Conservation (phyloP, 1,139 yeast species). For the Saccharomycopsis crataegensis region DNA sequence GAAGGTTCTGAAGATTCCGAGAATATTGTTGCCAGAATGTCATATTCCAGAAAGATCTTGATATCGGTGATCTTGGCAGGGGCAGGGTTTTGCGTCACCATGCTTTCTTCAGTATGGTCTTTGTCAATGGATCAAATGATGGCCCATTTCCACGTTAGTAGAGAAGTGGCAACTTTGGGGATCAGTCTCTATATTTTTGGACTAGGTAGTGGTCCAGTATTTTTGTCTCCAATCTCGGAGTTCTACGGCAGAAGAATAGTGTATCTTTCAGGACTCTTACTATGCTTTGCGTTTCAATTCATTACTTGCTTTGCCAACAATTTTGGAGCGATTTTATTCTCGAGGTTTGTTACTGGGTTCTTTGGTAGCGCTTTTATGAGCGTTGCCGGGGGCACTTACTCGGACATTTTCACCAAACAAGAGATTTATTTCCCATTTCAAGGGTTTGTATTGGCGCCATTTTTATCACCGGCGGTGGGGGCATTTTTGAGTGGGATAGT, state of each 20-base stretch:
- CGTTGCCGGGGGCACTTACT: constrained; percentile 82
- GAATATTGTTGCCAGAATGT: constrained; percentile 36
- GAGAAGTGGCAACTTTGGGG: constrained; percentile 71
- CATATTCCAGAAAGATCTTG: constrained; percentile 39
- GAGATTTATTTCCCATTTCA: constrained; percentile 87
- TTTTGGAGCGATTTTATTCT: constrained; percentile 60
- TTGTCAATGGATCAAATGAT: constrained; percentile 43
- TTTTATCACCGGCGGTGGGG: constrained; percentile 86
- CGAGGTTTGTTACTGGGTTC: constrained; percentile 82
- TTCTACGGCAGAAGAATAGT: constrained; percentile 81
- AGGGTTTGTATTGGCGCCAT: constrained; percentile 83
- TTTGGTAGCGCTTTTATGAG: constrained; percentile 78
- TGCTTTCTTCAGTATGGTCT: constrained; percentile 50
- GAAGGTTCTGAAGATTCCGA: constrained; percentile 41
- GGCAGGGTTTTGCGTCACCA: constrained; percentile 41
- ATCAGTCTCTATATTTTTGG: constrained; percentile 87
- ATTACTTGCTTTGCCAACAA: constrained; percentile 71
- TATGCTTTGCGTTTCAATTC: constrained; percentile 76
- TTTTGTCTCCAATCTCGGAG: constrained; percentile 89
- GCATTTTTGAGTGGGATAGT: constrained; percentile 87
- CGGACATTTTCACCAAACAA: constrained; percentile 71
- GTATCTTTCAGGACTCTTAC: constrained; percentile 60
- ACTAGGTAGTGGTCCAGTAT: constrained; percentile 75
- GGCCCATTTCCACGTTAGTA: constrained; percentile 51
- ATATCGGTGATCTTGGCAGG: constrained; percentile 45